Base-by-base conservation (phyloP, 805 yeast species). In the Candida ascalaphidarum region DNA sequence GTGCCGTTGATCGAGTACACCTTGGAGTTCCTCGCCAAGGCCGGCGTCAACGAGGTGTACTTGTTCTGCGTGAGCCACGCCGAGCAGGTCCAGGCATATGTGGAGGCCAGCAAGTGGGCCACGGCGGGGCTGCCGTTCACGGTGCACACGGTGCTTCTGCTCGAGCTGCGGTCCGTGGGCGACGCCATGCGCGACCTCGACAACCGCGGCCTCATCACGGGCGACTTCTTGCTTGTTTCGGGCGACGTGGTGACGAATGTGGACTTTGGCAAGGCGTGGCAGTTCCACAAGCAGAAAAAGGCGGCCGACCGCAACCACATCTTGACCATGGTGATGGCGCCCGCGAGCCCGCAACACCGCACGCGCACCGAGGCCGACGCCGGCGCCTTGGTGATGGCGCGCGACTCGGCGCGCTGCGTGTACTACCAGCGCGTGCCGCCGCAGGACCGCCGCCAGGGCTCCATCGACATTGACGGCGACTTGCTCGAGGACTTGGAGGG, bases 171-270 rank as follows among this genome's bases (percentile, higher is more conserved):
- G 52, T 82, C 94, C 16, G 94, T 89, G 8, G 98, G 98, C 40
- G 98, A 92, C 58, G 94, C 95, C 13, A 83, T 92, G 94, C 71
- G 98, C 52, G 97, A 89, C 48, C 61, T 92, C 33, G 98, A 92
- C 52, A 78, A 83, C 35, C 68, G 95, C 43, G 96, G 96, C 5
- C 61, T 89, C 32, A 83, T 92, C 28, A 75, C 82, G 1, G 88
- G 94, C 10, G 98, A 92, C 54, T 92, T 92, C 46, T 60, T 92
- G 31, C 65, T 92, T 21, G 82, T 92, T 18, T 76, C 94, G 7
- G 98, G 98, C 36, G 98, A 92, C 52, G 94, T 89, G 12, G 84
- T 92, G n/a, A 81, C 95, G 23, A 92, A 92, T 46, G 69, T 92
- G 33, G 92, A 86, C 44, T 75, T 89, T 36, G 70, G 68, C 26